phyloP scores from a whole-genome alignment of 2,329 filamentous ascomycete genomes.

The Colletotrichum acutatum region DNA sequence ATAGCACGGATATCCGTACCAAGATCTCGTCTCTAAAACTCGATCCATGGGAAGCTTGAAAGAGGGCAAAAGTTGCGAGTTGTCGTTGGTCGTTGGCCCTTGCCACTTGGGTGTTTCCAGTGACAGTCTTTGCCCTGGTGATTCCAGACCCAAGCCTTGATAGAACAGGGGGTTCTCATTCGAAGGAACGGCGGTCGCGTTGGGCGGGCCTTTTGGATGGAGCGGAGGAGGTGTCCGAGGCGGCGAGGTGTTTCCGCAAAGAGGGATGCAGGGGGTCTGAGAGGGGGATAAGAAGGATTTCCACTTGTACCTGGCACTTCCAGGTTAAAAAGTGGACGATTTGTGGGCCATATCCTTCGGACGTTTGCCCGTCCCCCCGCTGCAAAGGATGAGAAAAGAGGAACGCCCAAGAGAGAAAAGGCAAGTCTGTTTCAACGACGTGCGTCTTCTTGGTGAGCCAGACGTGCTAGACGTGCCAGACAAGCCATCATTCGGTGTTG shows the following conservation, averaged over 20 bases:
- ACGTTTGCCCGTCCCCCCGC: conserved; percentile 1
- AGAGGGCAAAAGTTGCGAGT: not conserved
- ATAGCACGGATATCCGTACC: no score
- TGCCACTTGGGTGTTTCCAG: not conserved
- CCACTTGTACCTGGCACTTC: not conserved
- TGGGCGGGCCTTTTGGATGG: not conserved
- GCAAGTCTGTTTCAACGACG: conserved; percentile 30
- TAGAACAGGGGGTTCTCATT: not conserved
- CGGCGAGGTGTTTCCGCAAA: not conserved
- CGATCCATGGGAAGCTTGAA: not conserved
- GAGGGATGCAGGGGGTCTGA: not conserved
- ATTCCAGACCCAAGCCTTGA: not conserved
- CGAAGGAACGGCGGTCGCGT: not conserved
- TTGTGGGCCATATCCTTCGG: not conserved
- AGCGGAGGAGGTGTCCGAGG: not conserved
- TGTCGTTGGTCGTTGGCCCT: not conserved
- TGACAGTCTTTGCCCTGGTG: not conserved
- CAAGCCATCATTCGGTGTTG: not conserved
- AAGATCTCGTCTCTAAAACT: not conserved
- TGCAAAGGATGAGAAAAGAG: conserved; percentile 1
- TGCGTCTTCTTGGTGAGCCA: not conserved
- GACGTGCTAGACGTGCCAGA: not conserved
- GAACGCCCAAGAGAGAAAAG: not conserved
- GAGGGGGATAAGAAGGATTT: not conserved
- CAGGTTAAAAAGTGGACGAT: not conserved